Conservation (phyloP, 768 basidiomycete genomes). For the Mycena capillaripes region DNA sequence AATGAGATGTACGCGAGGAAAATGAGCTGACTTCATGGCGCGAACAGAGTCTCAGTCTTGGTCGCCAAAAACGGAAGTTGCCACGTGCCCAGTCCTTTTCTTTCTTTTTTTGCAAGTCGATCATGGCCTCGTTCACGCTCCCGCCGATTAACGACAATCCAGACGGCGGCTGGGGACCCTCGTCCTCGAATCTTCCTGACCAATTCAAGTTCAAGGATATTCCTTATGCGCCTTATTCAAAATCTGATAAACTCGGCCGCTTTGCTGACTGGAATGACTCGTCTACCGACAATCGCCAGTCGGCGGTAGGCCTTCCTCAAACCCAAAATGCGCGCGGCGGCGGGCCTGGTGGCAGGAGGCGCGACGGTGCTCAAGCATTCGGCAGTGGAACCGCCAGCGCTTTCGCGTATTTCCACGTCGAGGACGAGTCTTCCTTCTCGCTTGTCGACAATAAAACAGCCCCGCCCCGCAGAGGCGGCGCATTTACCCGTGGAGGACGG, state of each 20-base stretch:
- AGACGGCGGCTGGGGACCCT: conserved; percentile 95
- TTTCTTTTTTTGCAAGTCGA: conserved; percentile 23
- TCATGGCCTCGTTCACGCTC: conserved; percentile 86
- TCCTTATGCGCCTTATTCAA: conserved; percentile 98
- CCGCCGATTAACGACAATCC: conserved; percentile 93
- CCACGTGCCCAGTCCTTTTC: conserved; percentile 15
- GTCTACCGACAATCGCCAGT: conserved; percentile 70
- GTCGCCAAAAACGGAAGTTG: neutral
- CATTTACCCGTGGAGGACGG: conserved; percentile 71
- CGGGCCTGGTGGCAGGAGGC: conserved; percentile 69
- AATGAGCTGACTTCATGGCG: conserved; percentile 78
- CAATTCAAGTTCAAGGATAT: conserved; percentile 99
- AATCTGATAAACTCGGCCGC: conserved; percentile 97
- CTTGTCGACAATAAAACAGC: conserved; percentile 91
- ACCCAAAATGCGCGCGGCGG: conserved; percentile 65
- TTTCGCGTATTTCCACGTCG: conserved; percentile 97
- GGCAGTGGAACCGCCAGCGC: conserved; percentile 92
- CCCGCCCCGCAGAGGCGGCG: conserved; percentile 78
- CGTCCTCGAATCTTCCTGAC: conserved; percentile 82
- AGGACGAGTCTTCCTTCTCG: conserved; percentile 97
- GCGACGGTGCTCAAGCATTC: conserved; percentile 87
- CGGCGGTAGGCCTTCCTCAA: conserved; percentile 61
- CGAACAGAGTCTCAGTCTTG: neutral
- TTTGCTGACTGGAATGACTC: conserved; percentile 98
- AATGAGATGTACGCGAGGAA: conserved; percentile 20